Evolutionary conservation across 208 protist species (phyloP), one percentile per base, ranked within the genome.

Genomic region (Trypanosoma cruzi): DNA sequence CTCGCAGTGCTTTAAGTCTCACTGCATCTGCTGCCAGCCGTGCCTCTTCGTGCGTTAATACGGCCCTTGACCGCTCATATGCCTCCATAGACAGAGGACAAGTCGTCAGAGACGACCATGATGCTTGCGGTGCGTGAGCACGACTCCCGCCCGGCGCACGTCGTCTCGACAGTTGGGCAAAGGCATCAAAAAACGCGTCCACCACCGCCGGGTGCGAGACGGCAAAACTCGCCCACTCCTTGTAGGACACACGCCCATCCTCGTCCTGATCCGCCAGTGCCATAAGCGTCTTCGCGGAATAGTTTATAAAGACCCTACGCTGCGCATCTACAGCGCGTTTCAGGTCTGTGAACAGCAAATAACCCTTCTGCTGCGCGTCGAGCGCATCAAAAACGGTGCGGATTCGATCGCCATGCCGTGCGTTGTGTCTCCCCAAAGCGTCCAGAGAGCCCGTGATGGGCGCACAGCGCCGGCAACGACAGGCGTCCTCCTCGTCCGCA

Each of bases 161-260:
- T 26, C 5, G 48, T 18, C 48, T 3, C n/a, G n/a, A 52, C 11
- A n/a, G 31, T 22, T 18, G 5, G 55, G 55, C 31, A 10, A 75
- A 64, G 31, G 56, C 60, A 28, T 56, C 60, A 66, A 76, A 76
- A 13, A 89, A 71, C 29, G 78, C 28, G 44, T 79, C 74, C 4
- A 88, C 46, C 36, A 89, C 71, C 1, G 58, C 48, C 2, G 88
- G 79, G 54, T 88, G 63, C 16, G 69, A 54, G 13, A 85, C 71
- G 29, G 73, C 69, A 60, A 83, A 90, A 16, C 67, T 40, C 18
- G 81, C 62, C 85, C 88, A 90, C 44, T 90, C 85, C 31, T 70
- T 36, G 68, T 79, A 89, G 28, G 66, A 53, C 54, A 90, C 71
- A 62, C 80, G 70, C 14, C 73, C 77, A 49, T 86, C 82, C 20